Evolutionary conservation across 2,329 filamentous ascomycete genomes (phyloP).

Genomic region (Esteya vermicola): DNA sequence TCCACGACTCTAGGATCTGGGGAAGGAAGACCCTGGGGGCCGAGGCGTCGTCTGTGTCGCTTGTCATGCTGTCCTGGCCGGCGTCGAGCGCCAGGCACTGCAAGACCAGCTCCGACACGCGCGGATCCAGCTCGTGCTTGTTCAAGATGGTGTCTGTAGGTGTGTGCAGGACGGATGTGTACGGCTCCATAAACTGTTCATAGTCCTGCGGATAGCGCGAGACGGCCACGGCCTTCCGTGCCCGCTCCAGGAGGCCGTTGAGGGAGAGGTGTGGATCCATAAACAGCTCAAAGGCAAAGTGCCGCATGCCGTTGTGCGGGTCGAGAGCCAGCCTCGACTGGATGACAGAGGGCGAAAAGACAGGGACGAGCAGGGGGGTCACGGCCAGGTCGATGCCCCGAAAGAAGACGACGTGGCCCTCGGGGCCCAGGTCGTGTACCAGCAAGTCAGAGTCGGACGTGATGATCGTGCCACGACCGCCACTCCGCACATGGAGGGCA

Average conservation of each 20-base stretch:
- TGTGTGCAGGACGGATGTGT: constrained; percentile 2
- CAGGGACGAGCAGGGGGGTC: constrained; percentile 6
- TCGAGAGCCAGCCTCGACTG: constrained; percentile 14
- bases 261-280: constrained; percentile 13
- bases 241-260: constrained; percentile 12
- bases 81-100: constrained; percentile 7
- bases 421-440: constrained; percentile 50
- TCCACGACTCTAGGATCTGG: constrained; percentile 23
- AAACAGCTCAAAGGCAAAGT: constrained; percentile 19
- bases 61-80: background rate
- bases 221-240: constrained; percentile 9
- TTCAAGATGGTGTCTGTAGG: background rate
- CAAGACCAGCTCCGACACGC: constrained; percentile 14
- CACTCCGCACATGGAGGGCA: constrained; percentile 43
- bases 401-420: constrained; percentile 54
- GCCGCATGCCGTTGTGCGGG: constrained; percentile 11
- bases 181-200: constrained; percentile 14
- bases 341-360: constrained; percentile 12
- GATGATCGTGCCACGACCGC: constrained; percentile 39
- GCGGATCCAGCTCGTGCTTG: constrained; percentile 14
- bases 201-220: constrained; percentile 11
- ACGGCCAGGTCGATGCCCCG: constrained; percentile 37
- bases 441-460: constrained; percentile 84
- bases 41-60: constrained; percentile 14
- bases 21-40: constrained; percentile 21